Evolutionary conservation across 768 basidiomycete species (phyloP), one percentile per base, ranked within the genome.

Genomic region (Mycena albidolilacea): DNA sequence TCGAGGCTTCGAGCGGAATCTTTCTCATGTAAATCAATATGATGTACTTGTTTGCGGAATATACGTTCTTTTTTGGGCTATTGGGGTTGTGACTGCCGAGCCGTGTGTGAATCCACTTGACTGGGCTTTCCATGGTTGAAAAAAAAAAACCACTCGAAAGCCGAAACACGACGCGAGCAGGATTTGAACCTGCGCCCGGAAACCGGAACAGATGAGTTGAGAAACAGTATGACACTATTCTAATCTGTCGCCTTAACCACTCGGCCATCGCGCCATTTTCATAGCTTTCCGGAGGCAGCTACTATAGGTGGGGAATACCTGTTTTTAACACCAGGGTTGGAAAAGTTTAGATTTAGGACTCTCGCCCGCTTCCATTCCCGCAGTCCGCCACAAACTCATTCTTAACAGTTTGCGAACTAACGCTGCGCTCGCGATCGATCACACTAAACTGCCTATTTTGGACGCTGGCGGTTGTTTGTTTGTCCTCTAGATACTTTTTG

Each of bases 221-320:
- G n/a, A n/a, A n/a, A n/a, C n/a, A n/a, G n/a, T n/a, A n/a, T n/a
- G n/a, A n/a, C n/a, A n/a, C n/a, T n/a, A 21, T 57, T 70, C 70
- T 64, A 66, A 65, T 66, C 70, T 71, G 64, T 71, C 70, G 63
- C 70, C 44, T 71, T 64, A 71, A 30, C 30, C 30, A 30, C 30
- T 30, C 30, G 30, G 30, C 30, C 30, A 30, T 30, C 30, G 30
- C 30, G 66, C 70, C 70, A 71, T 64, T 71, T 58, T 30, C 3
- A 3, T 30, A 15, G 10, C 6, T 15, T 12, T 7, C 21, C 3
- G 19, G n/a, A 23, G 5, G 30, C 30, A 30, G 30, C 2, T 30
- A 23, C 23, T 23, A 23, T 23, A 23, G 23, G 30, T 30, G 30
- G 30, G 23, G 30, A 30, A 30, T 30, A 30, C 30, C 30, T 30